Conservation (phyloP, 2,329 filamentous ascomycete genomes). For the Colletotrichum viniferum region DNA sequence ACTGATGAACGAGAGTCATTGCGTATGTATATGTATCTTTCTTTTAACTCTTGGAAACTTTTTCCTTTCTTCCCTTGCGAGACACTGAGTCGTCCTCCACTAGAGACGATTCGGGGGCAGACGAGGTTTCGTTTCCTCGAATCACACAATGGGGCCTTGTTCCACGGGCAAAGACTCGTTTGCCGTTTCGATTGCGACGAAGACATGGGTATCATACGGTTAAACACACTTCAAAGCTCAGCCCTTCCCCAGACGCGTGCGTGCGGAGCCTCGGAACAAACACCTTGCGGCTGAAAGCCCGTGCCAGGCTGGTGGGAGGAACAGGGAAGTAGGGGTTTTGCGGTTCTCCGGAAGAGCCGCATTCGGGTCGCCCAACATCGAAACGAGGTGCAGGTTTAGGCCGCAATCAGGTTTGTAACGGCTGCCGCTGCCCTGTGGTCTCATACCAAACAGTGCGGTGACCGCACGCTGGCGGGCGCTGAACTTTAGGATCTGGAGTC, state of each 20-base stretch:
- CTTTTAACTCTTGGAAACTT: background rate
- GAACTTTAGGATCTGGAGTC: background rate
- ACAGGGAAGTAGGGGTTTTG: background rate
- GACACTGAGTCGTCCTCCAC: background rate
- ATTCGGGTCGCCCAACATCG: background rate
- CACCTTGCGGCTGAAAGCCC: constrained; percentile 7
- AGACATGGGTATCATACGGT: constrained; percentile 17
- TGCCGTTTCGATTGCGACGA: background rate
- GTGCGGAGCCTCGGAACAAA: background rate
- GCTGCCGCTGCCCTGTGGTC: background rate
- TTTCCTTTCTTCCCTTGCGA: background rate
- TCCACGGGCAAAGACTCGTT: background rate
- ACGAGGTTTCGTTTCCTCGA: background rate
- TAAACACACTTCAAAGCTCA: background rate
- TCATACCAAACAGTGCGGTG: background rate
- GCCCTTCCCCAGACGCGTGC: background rate
- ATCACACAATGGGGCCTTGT: background rate
- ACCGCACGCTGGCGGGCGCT: background rate
- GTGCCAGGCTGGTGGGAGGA: background rate
- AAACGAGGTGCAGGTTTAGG: background rate
- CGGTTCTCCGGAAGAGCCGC: background rate
- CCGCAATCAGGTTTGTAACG: background rate
- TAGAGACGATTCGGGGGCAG: background rate
- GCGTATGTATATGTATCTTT: background rate
- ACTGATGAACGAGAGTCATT: background rate